Base-by-base conservation (phyloP, 805 yeast species). In the Cyberlindnera maclurae region DNA sequence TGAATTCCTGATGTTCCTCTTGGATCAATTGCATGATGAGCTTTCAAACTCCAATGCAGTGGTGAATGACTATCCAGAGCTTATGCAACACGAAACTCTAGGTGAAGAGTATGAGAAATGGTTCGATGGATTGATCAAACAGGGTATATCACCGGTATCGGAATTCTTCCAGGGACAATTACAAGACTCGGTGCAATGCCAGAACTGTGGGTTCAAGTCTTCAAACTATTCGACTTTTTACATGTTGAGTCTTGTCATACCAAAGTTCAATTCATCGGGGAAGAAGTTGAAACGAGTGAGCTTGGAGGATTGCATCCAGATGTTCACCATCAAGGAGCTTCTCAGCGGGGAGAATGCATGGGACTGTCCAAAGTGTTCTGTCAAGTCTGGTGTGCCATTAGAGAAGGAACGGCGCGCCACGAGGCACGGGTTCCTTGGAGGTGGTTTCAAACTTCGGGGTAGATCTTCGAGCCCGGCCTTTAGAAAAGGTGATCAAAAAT, bases 281-380 rank as follows among this genome's bases (percentile, higher is more conserved):
- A 61, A 62, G 34, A 60, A 60, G 18, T 47, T 54, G 17, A 51
- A 51, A 35, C 59, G 62, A 12, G 67, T 71, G 12, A 65, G 70
- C 36, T 57, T 83, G 39, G 75, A 80, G 33, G 86, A 82, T 40
- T 76, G 88, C 47, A 71, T 83, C 31, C 60, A 66, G 26, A 66
- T 77, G 52, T 82, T 75, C 52, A 74, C 83, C 0, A 65, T 69
- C 38, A 79, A 77, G 42, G 94, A 83, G 55, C 66, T 77, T 4
- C 59, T 83, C 37, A 67, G 69, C 7, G 82, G 86, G 18, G 89
- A 79, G 6, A 82, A 83, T 59, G 85, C 93, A 1, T 83, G 94
- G 94, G 74, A 79, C 46, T 83, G 94, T 63, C 89, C 93, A 7
- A 73, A 76, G 39, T 83, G 94, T 62, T 44, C 49, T 8, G 43